phyloP scores from a whole-genome alignment of 2,329 filamentous ascomycete genomes.

The Tricladium varicosporioides region DNA sequence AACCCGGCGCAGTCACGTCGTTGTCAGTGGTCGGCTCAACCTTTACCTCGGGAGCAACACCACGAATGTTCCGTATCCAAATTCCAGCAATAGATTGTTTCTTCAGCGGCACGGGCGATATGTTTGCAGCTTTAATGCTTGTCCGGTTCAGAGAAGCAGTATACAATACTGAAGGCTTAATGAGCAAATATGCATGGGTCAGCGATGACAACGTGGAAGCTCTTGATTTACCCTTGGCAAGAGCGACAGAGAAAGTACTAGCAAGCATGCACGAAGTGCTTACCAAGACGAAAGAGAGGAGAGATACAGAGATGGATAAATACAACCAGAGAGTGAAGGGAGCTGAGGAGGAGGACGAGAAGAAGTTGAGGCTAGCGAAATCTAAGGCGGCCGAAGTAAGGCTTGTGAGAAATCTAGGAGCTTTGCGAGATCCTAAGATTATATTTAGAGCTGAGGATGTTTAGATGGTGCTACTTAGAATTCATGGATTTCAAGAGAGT shows the following conservation, averaged over 20 bases:
- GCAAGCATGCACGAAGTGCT: constrained; percentile 91
- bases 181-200: constrained; percentile 65
- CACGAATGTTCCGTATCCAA: constrained; percentile 84
- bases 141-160: constrained; percentile 85
- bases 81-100: constrained; percentile 88
- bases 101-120: constrained; percentile 95
- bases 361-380: constrained; percentile 58
- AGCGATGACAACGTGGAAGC: constrained; percentile 69
- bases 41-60: constrained; percentile 58
- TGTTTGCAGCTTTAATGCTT: constrained; percentile 92
- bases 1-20: constrained; percentile 49
- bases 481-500: not conserved
- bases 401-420: constrained; percentile 71
- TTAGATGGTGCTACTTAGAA: constrained; percentile 9
- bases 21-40: constrained; percentile 78
- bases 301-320: constrained; percentile 60
- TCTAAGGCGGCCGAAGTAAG: constrained; percentile 88
- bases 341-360: constrained; percentile 39
- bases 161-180: constrained; percentile 45
- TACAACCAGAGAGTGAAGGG: constrained; percentile 45
- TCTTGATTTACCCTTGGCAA: constrained; percentile 75
- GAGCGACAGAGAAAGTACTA: constrained; percentile 80
- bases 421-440: constrained; percentile 63
- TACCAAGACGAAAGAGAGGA: constrained; percentile 61
- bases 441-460: constrained; percentile 59